These are phyloP conservation scores for Beauveria bassiana DNA, from an alignment of 2,329 filamentous ascomycete genomes.

Conservation along the genomic window DNA sequence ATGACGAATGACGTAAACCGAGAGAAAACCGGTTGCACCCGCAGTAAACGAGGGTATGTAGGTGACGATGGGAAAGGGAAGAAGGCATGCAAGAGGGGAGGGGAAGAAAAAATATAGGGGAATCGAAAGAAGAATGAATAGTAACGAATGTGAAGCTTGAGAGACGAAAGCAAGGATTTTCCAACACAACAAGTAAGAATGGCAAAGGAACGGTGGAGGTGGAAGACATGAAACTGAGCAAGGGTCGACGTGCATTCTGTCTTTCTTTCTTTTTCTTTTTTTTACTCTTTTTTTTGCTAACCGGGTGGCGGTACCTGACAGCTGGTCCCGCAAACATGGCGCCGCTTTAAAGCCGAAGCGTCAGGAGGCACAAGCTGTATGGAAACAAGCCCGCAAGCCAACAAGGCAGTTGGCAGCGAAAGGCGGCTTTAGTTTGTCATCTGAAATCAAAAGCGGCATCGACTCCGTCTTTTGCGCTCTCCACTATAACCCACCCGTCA, in stretches of 20 bases:
- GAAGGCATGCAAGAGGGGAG: slow-evolving; percentile 7
- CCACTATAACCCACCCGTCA: not conserved
- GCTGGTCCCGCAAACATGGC: not conserved
- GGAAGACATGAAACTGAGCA: slow-evolving; percentile 6
- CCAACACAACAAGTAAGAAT: slow-evolving; percentile 5
- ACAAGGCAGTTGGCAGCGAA: too few species aligned
- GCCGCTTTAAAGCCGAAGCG: not conserved
- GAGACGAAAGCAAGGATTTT: not conserved
- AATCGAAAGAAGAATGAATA: slow-evolving; percentile 14
- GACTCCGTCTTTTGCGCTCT: not conserved
- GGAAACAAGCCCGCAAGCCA: too few species aligned
- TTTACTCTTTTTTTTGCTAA: not conserved
- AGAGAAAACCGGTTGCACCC: not conserved
- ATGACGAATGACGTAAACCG: not conserved
- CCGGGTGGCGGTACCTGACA: not conserved
- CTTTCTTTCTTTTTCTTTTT: not conserved
- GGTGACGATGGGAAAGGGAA: slow-evolving; percentile 14
- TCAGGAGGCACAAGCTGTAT: too few species aligned
- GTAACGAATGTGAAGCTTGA: slow-evolving; percentile 9
- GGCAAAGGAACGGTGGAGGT: slow-evolving; percentile 2
- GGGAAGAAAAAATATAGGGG: slow-evolving; percentile 12
- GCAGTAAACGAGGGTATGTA: slow-evolving; percentile 5
- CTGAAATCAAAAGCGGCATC: not conserved
- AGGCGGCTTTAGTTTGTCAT: not conserved
- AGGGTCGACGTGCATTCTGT: not conserved